Conservation (phyloP, 2,329 filamentous ascomycete species). For the Cytospora schulzeri region DNA sequence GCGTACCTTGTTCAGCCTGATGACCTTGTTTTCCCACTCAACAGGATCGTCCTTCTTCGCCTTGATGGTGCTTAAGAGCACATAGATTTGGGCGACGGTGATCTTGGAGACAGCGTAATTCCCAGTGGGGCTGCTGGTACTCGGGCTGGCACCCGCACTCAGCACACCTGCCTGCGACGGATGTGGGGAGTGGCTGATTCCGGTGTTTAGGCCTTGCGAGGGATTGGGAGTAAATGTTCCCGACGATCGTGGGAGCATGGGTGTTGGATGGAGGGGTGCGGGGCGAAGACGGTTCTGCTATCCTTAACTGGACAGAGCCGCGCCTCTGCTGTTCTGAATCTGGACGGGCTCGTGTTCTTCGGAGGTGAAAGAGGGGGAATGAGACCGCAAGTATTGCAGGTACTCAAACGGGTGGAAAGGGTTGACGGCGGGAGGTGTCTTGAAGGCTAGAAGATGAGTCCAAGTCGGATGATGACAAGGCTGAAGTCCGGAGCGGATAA, state of each 20-base stretch:
- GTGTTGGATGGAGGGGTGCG: slow-evolving; percentile 31
- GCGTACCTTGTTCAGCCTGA: slow-evolving; percentile 87
- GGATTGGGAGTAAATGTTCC: slow-evolving; percentile 67
- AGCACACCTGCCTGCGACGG: slow-evolving; percentile 58
- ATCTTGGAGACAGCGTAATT: slow-evolving; percentile 81
- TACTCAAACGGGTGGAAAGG: background rate
- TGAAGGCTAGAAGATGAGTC: background rate
- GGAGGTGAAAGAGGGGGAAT: slow-evolving; percentile 2
- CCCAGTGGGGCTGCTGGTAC: slow-evolving; percentile 64
- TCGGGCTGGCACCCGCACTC: slow-evolving; percentile 63
- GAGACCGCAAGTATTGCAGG: background rate
- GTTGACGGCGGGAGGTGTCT: background rate
- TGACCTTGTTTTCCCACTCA: slow-evolving; percentile 91
- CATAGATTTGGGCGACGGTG: slow-evolving; percentile 91
- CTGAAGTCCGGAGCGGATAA: background rate
- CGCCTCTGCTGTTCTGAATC: slow-evolving; percentile 25
- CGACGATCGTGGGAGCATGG: slow-evolving; percentile 63
- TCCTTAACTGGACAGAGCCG: slow-evolving; percentile 36
- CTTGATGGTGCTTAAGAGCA: slow-evolving; percentile 91
- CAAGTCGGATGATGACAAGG: background rate
- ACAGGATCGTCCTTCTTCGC: slow-evolving; percentile 83
- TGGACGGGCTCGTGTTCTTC: slow-evolving; percentile 3
- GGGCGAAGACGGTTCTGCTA: slow-evolving; percentile 36
- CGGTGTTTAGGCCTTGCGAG: slow-evolving; percentile 59
- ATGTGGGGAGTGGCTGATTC: slow-evolving; percentile 58